A percentile compares a stretch with the other conserved stretches of the same genome.
Evolutionary conservation across 495 filamentous ascomycete species (phyloP).

Genomic region (Filosporella fistucella): DNA sequence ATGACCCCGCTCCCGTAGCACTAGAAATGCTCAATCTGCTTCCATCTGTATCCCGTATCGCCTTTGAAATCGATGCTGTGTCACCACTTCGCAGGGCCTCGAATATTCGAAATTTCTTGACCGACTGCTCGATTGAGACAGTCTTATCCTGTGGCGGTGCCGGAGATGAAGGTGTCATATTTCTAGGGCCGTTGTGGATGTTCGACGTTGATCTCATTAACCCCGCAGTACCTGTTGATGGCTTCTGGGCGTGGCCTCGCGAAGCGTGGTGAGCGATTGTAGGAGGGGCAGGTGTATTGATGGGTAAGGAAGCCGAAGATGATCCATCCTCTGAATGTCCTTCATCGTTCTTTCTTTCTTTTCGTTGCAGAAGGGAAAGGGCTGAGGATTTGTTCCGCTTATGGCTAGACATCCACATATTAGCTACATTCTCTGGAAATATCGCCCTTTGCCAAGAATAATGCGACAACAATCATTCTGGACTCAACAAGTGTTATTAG

Average conservation of each 20-base stretch:
- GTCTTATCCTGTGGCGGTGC: conserved; percentile 19
- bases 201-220: conserved; percentile 24
- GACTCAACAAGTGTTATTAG: not conserved
- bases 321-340: conserved; percentile 27
- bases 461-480: too few relatives aligned
- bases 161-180: conserved; percentile 1
- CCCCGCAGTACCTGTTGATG: conserved; percentile 31
- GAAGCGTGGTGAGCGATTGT: conserved; percentile 30
- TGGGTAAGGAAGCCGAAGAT: conserved; percentile 28
- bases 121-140: conserved; percentile 84
- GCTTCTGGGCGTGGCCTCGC: conserved; percentile 34
- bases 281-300: conserved; percentile 27
- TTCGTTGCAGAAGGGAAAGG: conserved; percentile 43
- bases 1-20: conserved; percentile 33
- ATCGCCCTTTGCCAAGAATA: too few relatives aligned
- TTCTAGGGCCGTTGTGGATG: conserved; percentile 12
- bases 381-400: conserved; percentile 47
- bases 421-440: not conserved
- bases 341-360: conserved; percentile 39
- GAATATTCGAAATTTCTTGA: conserved; percentile 88
- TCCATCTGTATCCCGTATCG: conserved; percentile 64
- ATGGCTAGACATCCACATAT: conserved; percentile 27
- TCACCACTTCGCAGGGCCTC: conserved; percentile 88
- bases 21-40: conserved; percentile 50
- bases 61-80: conserved; percentile 82